Evolutionary conservation across 257 asterid species (phyloP).

Genomic region (Scutellaria minor): DNA sequence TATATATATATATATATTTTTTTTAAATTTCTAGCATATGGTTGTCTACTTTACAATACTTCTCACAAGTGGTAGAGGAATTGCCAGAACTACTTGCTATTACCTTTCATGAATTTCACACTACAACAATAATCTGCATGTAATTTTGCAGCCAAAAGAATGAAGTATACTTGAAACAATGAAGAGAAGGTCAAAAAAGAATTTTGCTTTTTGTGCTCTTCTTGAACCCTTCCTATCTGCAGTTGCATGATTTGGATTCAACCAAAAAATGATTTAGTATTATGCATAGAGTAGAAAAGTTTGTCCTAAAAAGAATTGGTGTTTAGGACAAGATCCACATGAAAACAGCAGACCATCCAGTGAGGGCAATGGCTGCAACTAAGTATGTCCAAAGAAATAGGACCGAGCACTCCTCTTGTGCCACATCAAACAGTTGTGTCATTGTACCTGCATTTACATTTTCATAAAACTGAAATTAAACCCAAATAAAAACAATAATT

Average conservation of each 20-base stretch:
- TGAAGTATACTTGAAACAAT: constrained; percentile 22
- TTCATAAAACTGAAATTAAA: no score
- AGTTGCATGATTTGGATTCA: not conserved
- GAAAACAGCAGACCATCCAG: constrained; percentile 87
- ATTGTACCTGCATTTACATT: constrained; percentile 67
- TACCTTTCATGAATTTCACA: not conserved
- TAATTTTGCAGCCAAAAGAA: constrained; percentile 2
- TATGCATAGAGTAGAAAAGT: no score
- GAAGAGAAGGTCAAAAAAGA: not conserved
- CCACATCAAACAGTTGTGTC: constrained; percentile 88
- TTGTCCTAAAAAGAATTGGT: not conserved
- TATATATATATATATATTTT: no score
- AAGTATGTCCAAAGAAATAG: constrained; percentile 86
- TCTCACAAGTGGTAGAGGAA: no score
- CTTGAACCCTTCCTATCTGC: not conserved
- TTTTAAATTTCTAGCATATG: no score
- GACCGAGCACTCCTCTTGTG: constrained; percentile 88
- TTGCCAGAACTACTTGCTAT: constrained; percentile 14
- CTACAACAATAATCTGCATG: constrained; percentile 3
- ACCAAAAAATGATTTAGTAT: no score
- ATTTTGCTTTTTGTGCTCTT: not conserved
- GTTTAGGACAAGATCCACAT: constrained; percentile 79
- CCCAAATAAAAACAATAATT: not conserved
- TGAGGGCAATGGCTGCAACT: constrained; percentile 73
- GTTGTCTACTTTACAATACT: no score